Base-by-base conservation (phyloP, 495 filamentous ascomycete species). In the Lophium mytilinum region DNA sequence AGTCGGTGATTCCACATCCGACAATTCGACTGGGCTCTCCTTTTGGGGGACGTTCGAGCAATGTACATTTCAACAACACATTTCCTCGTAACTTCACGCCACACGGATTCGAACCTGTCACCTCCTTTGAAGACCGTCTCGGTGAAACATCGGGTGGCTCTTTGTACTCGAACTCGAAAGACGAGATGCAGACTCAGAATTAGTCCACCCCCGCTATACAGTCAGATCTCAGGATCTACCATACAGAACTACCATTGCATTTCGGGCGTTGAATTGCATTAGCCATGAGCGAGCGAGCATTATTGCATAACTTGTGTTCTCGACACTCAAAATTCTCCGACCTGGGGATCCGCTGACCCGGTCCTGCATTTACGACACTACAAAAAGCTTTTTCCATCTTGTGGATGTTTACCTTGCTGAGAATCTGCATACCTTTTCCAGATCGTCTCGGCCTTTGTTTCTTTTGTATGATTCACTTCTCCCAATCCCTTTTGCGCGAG, bases 11-110 rank as follows among this genome's bases (percentile, higher is more conserved):
- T 7, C 19, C 14, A 8, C 19, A 19, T 48, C 45, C 39, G 56
- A 63, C 62, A 3, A 62, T 63, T 11, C 67, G 71, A n/a, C 66
- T 74, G 12, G 69, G 70, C 33, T 72, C 71, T 45, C 71, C 71
- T 1, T 72, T 74, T 58, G 64, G 40, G n/a, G 68, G 62, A 24
- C 53, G 51, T 3, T 37, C 67, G 9, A 47, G 39, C 51, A 61
- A 66, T 35, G 37, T 57, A 11, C 61, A 66, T 47, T 63, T 61
- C 60, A 69, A 61, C 46, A 68, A 60, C 37, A 69, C 71, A 1
- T 72, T 74, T 51, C 71, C 71, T 0, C 66, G 71, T 30, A 63
- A 64, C 50, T 62, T 68, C 40, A 53, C 65, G 5, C 65, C 69
- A 15, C 50, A 61, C 33, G 53, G 50, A 15, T 64, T 67, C 40